These are phyloP conservation scores for Penicillium sclerotiorum DNA, from an alignment of 2,329 filamentous ascomycete species.

Conservation along the genomic window DNA sequence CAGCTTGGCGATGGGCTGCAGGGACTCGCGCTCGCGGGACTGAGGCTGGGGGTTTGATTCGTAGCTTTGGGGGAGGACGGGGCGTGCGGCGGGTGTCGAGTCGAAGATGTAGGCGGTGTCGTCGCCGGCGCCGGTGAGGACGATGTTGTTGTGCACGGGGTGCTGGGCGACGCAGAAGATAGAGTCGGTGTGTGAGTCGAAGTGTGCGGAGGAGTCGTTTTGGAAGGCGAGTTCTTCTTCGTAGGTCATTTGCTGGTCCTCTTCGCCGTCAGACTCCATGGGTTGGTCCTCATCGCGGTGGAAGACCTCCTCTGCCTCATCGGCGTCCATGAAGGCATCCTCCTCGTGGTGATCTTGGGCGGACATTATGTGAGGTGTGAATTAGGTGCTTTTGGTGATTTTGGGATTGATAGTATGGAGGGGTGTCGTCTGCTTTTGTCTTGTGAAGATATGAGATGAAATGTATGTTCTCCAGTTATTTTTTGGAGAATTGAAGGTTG, in stretches of 20 bases:
- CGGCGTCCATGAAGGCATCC: slow-evolving; percentile 72
- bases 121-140: slow-evolving; percentile 85
- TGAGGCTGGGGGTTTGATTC: slow-evolving; percentile 66
- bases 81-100: slow-evolving; percentile 62
- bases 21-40: slow-evolving; percentile 60
- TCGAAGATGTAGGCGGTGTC: slow-evolving; percentile 89
- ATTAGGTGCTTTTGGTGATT: too few relatives aligned
- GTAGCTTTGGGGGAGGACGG: slow-evolving; percentile 76
- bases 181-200: slow-evolving; percentile 85
- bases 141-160: slow-evolving; percentile 72
- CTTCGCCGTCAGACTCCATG: slow-evolving; percentile 75
- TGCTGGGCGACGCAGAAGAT: slow-evolving; percentile 96
- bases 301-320: slow-evolving; percentile 78
- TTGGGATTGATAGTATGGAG: too few relatives aligned
- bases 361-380: slow-evolving; percentile 30
- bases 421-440: too few relatives aligned
- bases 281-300: slow-evolving; percentile 67
- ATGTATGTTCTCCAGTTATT: too few relatives aligned
- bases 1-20: slow-evolving; percentile 71
- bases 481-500: too few relatives aligned
- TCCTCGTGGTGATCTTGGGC: slow-evolving; percentile 58
- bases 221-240: slow-evolving; percentile 69
- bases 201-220: slow-evolving; percentile 92
- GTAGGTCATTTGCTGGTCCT: slow-evolving; percentile 53
- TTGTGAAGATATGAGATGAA: not conserved